Evolutionary conservation across 2,329 filamentous ascomycete genomes (phyloP), one percentile per base, ranked within the genome.

Genomic region (Microcera coccophila): DNA sequence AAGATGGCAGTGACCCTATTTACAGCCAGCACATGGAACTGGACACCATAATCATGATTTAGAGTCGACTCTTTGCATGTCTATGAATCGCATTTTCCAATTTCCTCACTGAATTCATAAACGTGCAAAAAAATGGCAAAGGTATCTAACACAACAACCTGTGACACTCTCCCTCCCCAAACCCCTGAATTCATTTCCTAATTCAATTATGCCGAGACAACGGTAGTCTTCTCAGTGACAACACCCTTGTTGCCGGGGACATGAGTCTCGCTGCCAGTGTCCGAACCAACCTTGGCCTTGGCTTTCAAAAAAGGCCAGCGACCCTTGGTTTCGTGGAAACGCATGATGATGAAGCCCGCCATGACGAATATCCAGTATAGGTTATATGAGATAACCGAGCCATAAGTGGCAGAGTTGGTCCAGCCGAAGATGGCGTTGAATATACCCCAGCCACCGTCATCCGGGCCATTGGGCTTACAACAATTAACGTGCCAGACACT

Each of bases 371-470:
- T 67, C 90, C 89, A 95, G 70, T 95, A 95, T 14, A 91, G 45
- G 62, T 93, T 94, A 70, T 95, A 95, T 1, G 85, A 82, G 49
- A 95, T 81, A 50, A 95, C 85, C 1, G 87, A 90, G 39, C 89
- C 88, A 57, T 91, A 90, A 2, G 89, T 94, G 4, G 87, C 90
- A 11, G 85, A 88, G 69, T 95, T 95, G 48, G 82, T 79, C 90
- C 90, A 95, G 45, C 90, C 89, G 10, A 95, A 73, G 40, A 95
- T 74, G 45, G 87, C 82, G 57, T 94, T 91, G 75, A 95, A 90
- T 54, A 95, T 81, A 38, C 87, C 87, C 89, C 88, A 95, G 34
- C 87, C 87, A 32, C 84, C 82, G 36, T 84, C 84, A 32, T 85
- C 83, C 47, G 85, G 80, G 24, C 82, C 65, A 42, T 79, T 69